Evolutionary conservation across 2,329 filamentous ascomycete genomes (phyloP).

Genomic region (Lasiodiplodia sp.): DNA sequence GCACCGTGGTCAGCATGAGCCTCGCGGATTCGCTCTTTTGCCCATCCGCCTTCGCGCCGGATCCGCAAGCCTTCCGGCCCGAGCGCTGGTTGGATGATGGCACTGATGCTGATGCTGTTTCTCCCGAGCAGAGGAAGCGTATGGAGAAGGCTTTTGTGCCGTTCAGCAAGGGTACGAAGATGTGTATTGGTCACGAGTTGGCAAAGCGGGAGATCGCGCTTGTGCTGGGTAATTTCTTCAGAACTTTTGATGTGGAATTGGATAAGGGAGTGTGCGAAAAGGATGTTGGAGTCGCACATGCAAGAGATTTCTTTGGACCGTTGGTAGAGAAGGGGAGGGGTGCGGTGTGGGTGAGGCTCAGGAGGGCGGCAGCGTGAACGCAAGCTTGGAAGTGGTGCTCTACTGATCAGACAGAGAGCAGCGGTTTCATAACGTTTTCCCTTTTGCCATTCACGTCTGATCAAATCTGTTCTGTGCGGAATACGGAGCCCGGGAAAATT

Average conservation of each 20-base stretch:
- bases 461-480: too few species aligned
- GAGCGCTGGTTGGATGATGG: slow-evolving; percentile 33
- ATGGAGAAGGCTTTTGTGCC: slow-evolving; percentile 46
- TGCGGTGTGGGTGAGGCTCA: slow-evolving; percentile 31
- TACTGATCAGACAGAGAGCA: too few species aligned
- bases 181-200: slow-evolving; percentile 50
- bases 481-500: too few species aligned
- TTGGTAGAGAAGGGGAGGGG: slow-evolving; percentile 29
- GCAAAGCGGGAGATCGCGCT: slow-evolving; percentile 35
- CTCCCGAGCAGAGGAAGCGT: slow-evolving; percentile 4
- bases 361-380: background rate
- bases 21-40: slow-evolving; percentile 29
- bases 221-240: slow-evolving; percentile 33
- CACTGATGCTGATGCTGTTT: background rate
- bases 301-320: slow-evolving; percentile 36
- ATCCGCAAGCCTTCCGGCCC: slow-evolving; percentile 33
- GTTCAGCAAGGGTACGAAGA: slow-evolving; percentile 46
- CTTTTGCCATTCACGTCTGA: too few species aligned
- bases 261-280: slow-evolving; percentile 33
- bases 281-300: slow-evolving; percentile 31
- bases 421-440: too few species aligned
- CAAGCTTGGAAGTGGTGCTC: too few species aligned
- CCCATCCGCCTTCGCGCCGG: slow-evolving; percentile 31
- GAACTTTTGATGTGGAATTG: slow-evolving; percentile 25
- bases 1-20: slow-evolving; percentile 32